Base-by-base conservation (phyloP, 768 basidiomycete species). In the Tulasnella sp. region DNA sequence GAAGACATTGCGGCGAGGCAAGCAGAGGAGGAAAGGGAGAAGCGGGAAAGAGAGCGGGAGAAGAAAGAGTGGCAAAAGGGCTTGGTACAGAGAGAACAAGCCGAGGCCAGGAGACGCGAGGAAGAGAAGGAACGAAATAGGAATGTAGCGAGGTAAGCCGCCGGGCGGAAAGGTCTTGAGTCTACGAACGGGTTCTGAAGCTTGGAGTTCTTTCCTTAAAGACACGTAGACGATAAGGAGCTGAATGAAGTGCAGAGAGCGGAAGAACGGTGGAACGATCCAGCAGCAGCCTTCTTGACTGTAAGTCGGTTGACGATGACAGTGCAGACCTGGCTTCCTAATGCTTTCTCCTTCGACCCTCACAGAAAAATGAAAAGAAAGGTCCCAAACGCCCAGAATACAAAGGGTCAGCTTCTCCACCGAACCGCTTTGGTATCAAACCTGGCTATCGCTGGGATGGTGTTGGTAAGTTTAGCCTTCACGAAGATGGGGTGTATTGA, bases 31-130 rank as follows among this genome's bases (percentile, higher is more conserved):
- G 62, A 68, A 34, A 1, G 62, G 62, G 84, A 89, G 85, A 95
- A 96, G 83, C 89, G 94, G 31, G 94, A 98, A 86, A 91, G 90
- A 83, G 95, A 97, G 83, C 93, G 93, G 74, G 87, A 90, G 84
- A 97, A 95, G 87, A 96, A 97, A 94, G 94, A 97, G 84, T 99
- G 98, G 98, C 96, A 95, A 0, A 99, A 97, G 85, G 98, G 98
- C 40, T 83, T 99, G 46, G 93, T 96, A 52, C 98, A 99, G 86
- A 87, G 91, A 80, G 92, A 94, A 34, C 93, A 96, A 80, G 86
- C 88, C 76, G 94, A 96, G 85, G 89, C 89, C 83, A 86, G 88
- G 84, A 89, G 86, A 83, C 83, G 85, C 79, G 91, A 95, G 79
- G 84, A 94, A 83, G 92, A 94, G 85, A 91, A 90, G 82, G 91